Evolutionary conservation across 179 eudicot species (phyloP).

Genomic region (Silene noctiflora): DNA sequence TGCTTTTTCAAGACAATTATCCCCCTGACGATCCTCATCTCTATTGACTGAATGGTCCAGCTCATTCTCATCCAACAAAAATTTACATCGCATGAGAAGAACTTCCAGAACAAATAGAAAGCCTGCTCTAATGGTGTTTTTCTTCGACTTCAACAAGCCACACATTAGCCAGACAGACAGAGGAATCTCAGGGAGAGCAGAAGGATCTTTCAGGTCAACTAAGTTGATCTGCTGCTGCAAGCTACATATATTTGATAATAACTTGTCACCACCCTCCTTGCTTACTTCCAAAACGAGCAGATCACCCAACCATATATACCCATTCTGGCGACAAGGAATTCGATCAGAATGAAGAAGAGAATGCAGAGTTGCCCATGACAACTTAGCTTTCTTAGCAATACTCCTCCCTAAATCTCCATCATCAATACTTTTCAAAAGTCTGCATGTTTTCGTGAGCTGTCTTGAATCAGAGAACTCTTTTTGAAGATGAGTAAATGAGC

Average conservation of each 20-base stretch:
- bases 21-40: constrained; percentile 32
- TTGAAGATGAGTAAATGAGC: constrained; percentile 78
- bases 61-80: constrained; percentile 75
- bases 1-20: constrained; percentile 70
- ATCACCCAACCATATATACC: constrained; percentile 94
- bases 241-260: constrained; percentile 59
- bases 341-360: constrained; percentile 97
- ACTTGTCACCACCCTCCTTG: constrained; percentile 47
- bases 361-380: constrained; percentile 91
- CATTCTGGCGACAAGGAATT: constrained; percentile 73
- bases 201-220: constrained; percentile 75
- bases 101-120: constrained; percentile 84
- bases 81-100: constrained; percentile 93
- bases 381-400: constrained; percentile 52
- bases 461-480: constrained; percentile 68
- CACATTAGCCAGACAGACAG: constrained; percentile 88
- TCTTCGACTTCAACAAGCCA: constrained; percentile 87
- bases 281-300: constrained; percentile 80
- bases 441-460: constrained; percentile 70
- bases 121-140: constrained; percentile 78
- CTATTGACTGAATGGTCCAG: constrained; percentile 38
- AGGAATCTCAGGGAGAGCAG: constrained; percentile 57
- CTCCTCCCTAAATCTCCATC: constrained; percentile 43
- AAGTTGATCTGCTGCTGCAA: constrained; percentile 64
- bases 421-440: constrained; percentile 50